These are phyloP conservation scores for Aspergillus haitiensis DNA, from an alignment of 495 filamentous ascomycete genomes.

Conservation along the genomic window DNA sequence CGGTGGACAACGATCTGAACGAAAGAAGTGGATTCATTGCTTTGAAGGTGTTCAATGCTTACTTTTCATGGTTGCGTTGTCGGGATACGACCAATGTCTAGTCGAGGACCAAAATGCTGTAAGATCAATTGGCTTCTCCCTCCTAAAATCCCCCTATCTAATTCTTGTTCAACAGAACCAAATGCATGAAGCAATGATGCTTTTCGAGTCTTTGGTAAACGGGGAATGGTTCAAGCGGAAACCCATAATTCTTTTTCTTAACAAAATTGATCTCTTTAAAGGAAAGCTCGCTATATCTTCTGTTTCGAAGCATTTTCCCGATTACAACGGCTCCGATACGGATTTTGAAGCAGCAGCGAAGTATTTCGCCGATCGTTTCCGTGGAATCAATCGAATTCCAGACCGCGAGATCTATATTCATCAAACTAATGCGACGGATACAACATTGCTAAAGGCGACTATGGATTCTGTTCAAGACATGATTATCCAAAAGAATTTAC, in stretches of 20 bases:
- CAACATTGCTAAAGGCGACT: slow-evolving; percentile 92
- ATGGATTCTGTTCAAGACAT: slow-evolving; percentile 98
- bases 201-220: slow-evolving; percentile 97
- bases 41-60: slow-evolving; percentile 96
- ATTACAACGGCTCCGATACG: slow-evolving; percentile 66
- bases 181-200: slow-evolving; percentile 99
- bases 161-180: slow-evolving; percentile 66
- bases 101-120: slow-evolving; percentile 98
- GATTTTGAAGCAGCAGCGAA: slow-evolving; percentile 65
- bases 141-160: background rate
- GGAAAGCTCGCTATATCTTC: slow-evolving; percentile 79
- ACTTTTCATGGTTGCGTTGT: slow-evolving; percentile 92
- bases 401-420: slow-evolving; percentile 91
- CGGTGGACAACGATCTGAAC: slow-evolving; percentile 92
- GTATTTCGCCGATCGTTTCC: slow-evolving; percentile 91
- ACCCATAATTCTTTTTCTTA: slow-evolving; percentile 94
- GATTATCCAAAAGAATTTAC: slow-evolving; percentile 97
- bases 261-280: slow-evolving; percentile 98
- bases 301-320: slow-evolving; percentile 88
- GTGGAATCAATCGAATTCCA: slow-evolving; percentile 78
- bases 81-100: slow-evolving; percentile 94
- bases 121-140: slow-evolving; percentile 37
- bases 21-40: slow-evolving; percentile 99
- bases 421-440: slow-evolving; percentile 93
- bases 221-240: slow-evolving; percentile 97